Percentiles rank a stretch among this genome's conserved stretches.
Evolutionary conservation across 2,329 filamentous ascomycete species (phyloP).

Genomic region (Trichophyton simii): DNA sequence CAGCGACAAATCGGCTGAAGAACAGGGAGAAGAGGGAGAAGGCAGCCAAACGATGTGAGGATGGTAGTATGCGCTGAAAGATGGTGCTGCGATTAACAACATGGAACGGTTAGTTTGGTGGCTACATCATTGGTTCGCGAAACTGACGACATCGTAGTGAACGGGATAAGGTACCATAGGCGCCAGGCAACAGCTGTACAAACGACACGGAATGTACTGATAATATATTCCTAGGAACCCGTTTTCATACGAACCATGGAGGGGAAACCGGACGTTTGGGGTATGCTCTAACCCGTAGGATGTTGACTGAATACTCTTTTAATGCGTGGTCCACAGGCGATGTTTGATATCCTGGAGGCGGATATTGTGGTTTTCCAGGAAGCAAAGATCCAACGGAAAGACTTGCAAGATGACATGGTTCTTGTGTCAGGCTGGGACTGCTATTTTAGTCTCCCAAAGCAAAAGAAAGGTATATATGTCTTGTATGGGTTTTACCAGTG

Average conservation of each 20-base stretch:
- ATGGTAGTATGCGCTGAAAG: neutral
- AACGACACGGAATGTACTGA: neutral
- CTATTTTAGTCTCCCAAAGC: constrained; percentile 81
- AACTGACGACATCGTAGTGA: constrained; percentile 42
- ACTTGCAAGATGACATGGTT: constrained; percentile 90
- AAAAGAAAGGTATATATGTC: constrained; percentile 64
- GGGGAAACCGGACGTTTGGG: constrained; percentile 55
- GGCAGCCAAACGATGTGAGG: neutral
- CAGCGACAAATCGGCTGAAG: neutral
- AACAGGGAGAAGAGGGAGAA: neutral
- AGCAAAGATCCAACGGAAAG: constrained; percentile 88
- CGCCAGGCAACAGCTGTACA: neutral
- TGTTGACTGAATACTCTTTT: neutral
- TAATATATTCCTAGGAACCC: constrained; percentile 49
- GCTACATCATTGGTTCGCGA: neutral
- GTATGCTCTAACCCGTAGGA: constrained; percentile 29
- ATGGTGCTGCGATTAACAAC: constrained; percentile 59
- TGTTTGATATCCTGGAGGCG: constrained; percentile 87
- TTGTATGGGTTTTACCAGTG: neutral
- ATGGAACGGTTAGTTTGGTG: constrained; percentile 57
- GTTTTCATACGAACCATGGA: constrained; percentile 75
- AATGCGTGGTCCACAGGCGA: constrained; percentile 42
- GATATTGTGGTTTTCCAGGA: constrained; percentile 95
- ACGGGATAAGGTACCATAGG: constrained; percentile 55
- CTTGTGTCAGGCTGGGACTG: constrained; percentile 91